Evolutionary conservation across 805 yeast genomes (phyloP), one percentile per base, ranked within the genome.

Genomic region (Candida sonorensis): DNA sequence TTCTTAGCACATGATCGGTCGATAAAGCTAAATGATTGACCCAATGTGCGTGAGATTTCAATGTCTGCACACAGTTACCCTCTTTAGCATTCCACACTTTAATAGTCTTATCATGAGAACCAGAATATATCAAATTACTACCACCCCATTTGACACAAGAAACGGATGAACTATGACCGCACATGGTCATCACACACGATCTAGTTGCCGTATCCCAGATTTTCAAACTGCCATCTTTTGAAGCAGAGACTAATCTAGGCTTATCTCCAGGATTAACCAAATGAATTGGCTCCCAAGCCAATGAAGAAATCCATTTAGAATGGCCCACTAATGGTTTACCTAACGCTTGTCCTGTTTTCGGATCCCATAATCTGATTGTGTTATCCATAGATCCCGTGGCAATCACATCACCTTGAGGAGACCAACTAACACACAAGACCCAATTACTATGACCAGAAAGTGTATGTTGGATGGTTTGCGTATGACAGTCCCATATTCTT

Each of bases 131-230:
- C 13, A 81, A 66, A 33, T 87, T 85, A 28, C 75, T 64, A 2
- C 98, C 98, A 36, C 96, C 84, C 98, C 98, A 92, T 56, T 80
- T 87, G n/a, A 88, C 94, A 61, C 97, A 86, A 1, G 95, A 80
- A 3, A 92, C 97, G 1, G 94, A 74, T 30, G 82, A 75, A 20
- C 86, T 70, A 53, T 92, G 98, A 0, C 97, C 97, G 34, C 83
- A 73, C 68, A 92, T 62, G 2, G 94, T 80, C 53, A 71, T 66
- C 32, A 72, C 48, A 46, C 87, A 76, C 2, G 67, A 69, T 44
- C 95, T 71, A 26, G 78, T 61, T 10, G 75, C 69, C 2, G 86
- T 71, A 49, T 90, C 95, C 98, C 98, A 92, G 5, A 92, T 70
- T 46, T 81, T 79, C 10, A 88, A 67, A 1, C 95, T 79, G 14